Conservation (phyloP, 2,329 filamentous ascomycete genomes). For the Pseudocercospora crystallina region DNA sequence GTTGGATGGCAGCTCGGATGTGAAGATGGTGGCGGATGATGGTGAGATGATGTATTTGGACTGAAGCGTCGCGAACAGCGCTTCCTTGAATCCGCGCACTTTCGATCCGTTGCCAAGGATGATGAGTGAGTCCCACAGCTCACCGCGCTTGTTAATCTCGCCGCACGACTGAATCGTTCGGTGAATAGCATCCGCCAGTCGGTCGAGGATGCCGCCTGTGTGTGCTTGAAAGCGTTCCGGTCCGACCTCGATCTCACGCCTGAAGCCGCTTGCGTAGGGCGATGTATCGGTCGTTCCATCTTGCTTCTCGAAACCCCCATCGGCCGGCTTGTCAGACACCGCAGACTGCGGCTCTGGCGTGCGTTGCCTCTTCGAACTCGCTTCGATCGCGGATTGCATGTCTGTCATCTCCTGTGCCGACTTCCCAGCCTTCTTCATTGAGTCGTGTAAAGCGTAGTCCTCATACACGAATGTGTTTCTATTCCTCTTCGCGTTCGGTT, state of each 20-base stretch:
- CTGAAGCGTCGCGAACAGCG: constrained; percentile 75
- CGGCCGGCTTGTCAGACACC: constrained; percentile 36
- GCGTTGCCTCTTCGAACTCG: constrained; percentile 42
- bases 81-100: constrained; percentile 78
- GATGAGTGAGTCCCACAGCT: constrained; percentile 88
- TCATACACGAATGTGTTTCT: constrained; percentile 73
- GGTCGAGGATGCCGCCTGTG: constrained; percentile 72
- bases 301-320: constrained; percentile 24
- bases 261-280: constrained; percentile 35
- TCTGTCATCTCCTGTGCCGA: constrained; percentile 49
- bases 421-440: constrained; percentile 52
- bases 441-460: constrained; percentile 59
- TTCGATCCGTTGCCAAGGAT: constrained; percentile 85
- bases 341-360: constrained; percentile 37
- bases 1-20: constrained; percentile 91
- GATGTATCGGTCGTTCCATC: constrained; percentile 27
- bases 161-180: constrained; percentile 78
- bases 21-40: constrained; percentile 92
- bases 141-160: constrained; percentile 78
- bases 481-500: constrained; percentile 72
- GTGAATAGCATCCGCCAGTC: constrained; percentile 81
- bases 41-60: constrained; percentile 88
- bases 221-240: constrained; percentile 67
- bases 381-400: constrained; percentile 53
- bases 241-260: constrained; percentile 71